phyloP scores from a whole-genome alignment of 2,329 filamentous ascomycete species.

The Talaromyces sp. region DNA sequence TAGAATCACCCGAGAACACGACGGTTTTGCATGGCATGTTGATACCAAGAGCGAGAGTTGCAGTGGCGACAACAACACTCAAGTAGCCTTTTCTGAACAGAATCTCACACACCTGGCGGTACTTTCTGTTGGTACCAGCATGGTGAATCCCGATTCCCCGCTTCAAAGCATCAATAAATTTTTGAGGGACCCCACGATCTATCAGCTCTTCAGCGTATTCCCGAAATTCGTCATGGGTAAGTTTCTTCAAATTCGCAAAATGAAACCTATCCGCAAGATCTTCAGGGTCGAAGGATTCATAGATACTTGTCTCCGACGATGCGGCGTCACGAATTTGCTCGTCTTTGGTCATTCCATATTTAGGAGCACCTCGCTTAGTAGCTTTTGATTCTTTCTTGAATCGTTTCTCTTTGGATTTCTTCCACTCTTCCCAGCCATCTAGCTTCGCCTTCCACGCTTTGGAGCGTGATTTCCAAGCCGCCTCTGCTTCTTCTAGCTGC shows the following conservation, averaged over 20 bases:
- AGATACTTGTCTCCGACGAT: constrained; percentile 51
- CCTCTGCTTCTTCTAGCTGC: constrained; percentile 1
- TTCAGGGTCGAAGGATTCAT: constrained; percentile 64
- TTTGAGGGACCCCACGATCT: not conserved
- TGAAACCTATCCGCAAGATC: constrained; percentile 43
- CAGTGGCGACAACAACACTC: constrained; percentile 68
- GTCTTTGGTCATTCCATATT: constrained; percentile 50
- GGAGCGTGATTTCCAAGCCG: not conserved
- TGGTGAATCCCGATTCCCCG: constrained; percentile 75
- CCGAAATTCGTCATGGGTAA: not conserved
- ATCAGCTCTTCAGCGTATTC: not conserved
- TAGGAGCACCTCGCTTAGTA: constrained; percentile 12
- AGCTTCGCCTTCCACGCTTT: constrained; percentile 1
- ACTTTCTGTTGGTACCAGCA: constrained; percentile 72
- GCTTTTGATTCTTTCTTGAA: constrained; percentile 35
- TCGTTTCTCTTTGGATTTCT: constrained; percentile 38
- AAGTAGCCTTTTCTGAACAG: constrained; percentile 69
- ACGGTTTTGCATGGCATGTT: constrained; percentile 84
- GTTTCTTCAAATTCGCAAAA: constrained; percentile 4
- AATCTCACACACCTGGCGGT: constrained; percentile 58
- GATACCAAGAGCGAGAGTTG: constrained; percentile 71
- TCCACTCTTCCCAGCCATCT: constrained; percentile 33
- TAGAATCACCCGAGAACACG: constrained; percentile 68
- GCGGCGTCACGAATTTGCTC: constrained; percentile 53
- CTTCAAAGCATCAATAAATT: constrained; percentile 56